Base-by-base conservation (phyloP, 139 green algal species). In the Gonium pectorale region DNA sequence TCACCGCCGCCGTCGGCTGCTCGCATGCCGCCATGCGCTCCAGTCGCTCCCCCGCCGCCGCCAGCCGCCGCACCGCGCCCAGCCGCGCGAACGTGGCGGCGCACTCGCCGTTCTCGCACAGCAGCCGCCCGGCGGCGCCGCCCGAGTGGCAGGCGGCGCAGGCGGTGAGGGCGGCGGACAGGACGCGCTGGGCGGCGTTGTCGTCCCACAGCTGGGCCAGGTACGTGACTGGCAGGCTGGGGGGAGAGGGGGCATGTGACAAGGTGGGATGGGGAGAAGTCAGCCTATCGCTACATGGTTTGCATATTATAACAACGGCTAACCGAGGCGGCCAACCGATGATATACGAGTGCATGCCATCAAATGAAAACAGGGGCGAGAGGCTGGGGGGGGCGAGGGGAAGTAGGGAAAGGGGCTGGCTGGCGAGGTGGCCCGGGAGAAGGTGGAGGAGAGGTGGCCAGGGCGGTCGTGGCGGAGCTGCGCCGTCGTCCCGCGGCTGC, bases 71-170 rank as follows among this genome's bases (percentile, higher is more conserved):
- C 54, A 70, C 67, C 22, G 72, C 77, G 1, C 35, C 80, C 40
- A 95, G 11, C 11, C 94, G 84, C 9, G 56, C 73, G 70, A 93
- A 94, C 66, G 94, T 41, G 15, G 93, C 86, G 0, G 67, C 59
- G 80, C 94, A 96, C 89, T 96, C 94, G 15, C 86, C 89, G 60
- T 97, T 97, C 33, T 91, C 86, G 67, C 94, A 97, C 27, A 93
- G 56, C 31, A 97, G 49, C 0, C 41, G 5, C 27, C 92, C 90
- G 3, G 63, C 38, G 26, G 81, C 37, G 2, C 88, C 91, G 8
- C 92, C 94, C 26, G 77, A 91, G 82, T 97, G 93, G 86, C 94
- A 97, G 29, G 26, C 19, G 46, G 86, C 54, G 86, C 94, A 97
- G 17, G 80, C 78, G 2, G 86, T 66, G 15, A 67, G 15, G 0